Evolutionary conservation across 2,329 filamentous ascomycete species (phyloP).

Genomic region (Alternaria brassicae): DNA sequence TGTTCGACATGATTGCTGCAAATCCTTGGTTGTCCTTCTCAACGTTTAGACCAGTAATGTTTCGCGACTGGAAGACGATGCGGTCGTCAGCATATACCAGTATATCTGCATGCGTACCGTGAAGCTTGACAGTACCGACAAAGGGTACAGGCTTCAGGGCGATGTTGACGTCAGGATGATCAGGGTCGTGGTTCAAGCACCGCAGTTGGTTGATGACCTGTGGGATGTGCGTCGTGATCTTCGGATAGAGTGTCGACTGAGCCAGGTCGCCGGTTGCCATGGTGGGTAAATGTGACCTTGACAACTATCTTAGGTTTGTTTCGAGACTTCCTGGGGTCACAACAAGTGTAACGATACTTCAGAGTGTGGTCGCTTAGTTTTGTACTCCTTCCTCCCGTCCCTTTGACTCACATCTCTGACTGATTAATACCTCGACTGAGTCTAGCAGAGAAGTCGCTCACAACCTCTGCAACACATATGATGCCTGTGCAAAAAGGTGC

Average conservation of each 20-base stretch:
- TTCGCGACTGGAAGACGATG: conserved; percentile 37
- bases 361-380: no score
- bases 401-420: no score
- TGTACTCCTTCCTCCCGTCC: no score
- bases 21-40: conserved; percentile 37
- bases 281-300: neutral
- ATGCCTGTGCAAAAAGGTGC: no score
- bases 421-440: no score
- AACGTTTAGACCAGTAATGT: conserved; percentile 24
- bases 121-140: conserved; percentile 42
- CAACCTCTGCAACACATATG: no score
- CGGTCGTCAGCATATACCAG: conserved; percentile 28
- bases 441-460: no score
- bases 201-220: conserved; percentile 25
- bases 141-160: conserved; percentile 27
- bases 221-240: conserved; percentile 38
- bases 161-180: conserved; percentile 4
- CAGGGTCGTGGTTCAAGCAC: conserved; percentile 14
- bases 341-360: neutral
- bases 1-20: conserved; percentile 29
- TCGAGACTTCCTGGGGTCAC: neutral
- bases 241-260: conserved; percentile 37
- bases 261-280: conserved; percentile 21
- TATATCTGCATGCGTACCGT: conserved; percentile 46
- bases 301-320: no score